Evolutionary conservation across 441 rosid genomes (phyloP), one percentile per base, ranked within the genome.

Genomic region (Capsella rubella): DNA sequence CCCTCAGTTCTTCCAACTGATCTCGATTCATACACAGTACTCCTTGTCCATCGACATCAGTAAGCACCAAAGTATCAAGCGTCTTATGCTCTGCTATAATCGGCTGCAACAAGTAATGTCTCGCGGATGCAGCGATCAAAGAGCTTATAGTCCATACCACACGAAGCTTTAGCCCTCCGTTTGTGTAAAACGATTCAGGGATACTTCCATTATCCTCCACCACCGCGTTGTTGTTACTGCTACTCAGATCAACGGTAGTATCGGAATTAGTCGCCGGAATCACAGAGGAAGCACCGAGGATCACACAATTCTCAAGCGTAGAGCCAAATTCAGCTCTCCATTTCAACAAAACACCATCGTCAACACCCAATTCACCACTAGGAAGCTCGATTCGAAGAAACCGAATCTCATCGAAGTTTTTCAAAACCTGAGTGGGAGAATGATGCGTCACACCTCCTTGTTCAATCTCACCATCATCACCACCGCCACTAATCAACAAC

Each of bases 121-220:
- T 78, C 0, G 98, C 95, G 1, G 98, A 91, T 8, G 99, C 97
- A 8, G 97, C 97, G 14, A 95, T 90, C 78, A 95, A 61, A 0
- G 98, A 91, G 78, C 96, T 91, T 12, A 91, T 95, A 0, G 99
- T 92, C 99, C 98, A 95, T 37, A 93, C 97, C 15, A 95, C 98
- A 57, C 97, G 80, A 63, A 91, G 81, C 80, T 95, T 95, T 77
- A 93, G 77, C 3, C 93, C 96, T 14, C 97, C 96, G 67, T 95
- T 87, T 0, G 98, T 92, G 72, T 92, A 92, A 78, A 95, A 90
- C 15, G 96, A 88, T 57, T 95, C 97, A 0, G 99, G 99, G 67
- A 92, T 91, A 77, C 85, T 90, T 16, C 93, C 96, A 51, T 84
- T 84, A 72, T 90, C 96, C 2, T 89, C 97, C 5, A 8, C 47